These are phyloP conservation scores for Monosporascus sp. DNA, from an alignment of 2,329 filamentous ascomycete genomes.

Conservation along the genomic window DNA sequence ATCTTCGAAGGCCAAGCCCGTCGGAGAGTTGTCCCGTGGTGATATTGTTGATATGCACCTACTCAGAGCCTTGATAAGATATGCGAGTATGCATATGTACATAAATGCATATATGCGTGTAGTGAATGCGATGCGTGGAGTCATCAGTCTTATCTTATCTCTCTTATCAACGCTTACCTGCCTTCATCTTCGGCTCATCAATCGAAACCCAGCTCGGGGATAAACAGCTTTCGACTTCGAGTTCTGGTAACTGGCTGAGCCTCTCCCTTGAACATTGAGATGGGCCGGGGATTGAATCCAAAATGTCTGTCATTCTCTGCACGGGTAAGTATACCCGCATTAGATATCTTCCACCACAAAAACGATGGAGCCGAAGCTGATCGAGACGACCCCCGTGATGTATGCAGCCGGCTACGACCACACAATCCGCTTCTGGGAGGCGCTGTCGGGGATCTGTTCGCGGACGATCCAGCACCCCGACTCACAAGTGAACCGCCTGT, in stretches of 20 bases:
- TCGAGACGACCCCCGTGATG: background rate
- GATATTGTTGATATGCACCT: background rate
- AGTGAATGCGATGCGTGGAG: too few species aligned
- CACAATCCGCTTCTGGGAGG: conserved; percentile 86
- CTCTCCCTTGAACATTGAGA: background rate
- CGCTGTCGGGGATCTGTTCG: conserved; percentile 93
- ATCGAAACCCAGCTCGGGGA: too few species aligned
- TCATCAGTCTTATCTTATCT: background rate
- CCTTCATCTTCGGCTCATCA: too few species aligned
- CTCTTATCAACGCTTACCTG: too few species aligned
- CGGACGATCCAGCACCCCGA: conserved; percentile 97
- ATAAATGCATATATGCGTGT: too few species aligned
- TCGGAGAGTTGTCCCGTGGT: too few species aligned
- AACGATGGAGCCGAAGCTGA: too few species aligned
- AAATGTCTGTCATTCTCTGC: conserved; percentile 58
- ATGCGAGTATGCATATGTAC: too few species aligned
- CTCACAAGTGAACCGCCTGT: conserved; percentile 96
- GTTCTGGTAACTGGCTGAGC: background rate
- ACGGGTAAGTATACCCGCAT: conserved; percentile 40
- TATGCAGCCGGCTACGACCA: conserved; percentile 55
- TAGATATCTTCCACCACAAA: too few species aligned
- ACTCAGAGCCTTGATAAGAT: background rate
- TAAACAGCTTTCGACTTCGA: background rate
- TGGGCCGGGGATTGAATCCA: conserved; percentile 5
- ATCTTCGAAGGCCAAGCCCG: too few species aligned